These are phyloP conservation scores for Coemansia erecta DNA, from an alignment of 192 early-diverging fungal species.

Conservation along the genomic window DNA sequence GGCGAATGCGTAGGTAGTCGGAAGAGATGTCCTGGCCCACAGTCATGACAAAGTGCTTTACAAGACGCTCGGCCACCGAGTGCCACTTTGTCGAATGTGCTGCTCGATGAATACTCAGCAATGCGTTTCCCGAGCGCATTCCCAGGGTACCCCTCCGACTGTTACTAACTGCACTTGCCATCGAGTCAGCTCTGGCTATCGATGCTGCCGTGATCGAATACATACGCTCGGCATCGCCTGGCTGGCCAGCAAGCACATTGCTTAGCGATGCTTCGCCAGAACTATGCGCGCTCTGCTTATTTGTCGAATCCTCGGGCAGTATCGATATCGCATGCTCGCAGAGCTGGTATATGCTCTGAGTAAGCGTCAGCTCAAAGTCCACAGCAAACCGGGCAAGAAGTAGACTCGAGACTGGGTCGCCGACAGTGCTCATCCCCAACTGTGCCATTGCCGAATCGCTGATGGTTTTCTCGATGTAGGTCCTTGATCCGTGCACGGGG, in stretches of 20 bases:
- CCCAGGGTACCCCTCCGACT: constrained; percentile 10
- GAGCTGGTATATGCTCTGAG: constrained; percentile 52
- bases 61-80: constrained; percentile 31
- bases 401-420: constrained; percentile 44
- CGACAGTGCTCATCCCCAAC: constrained; percentile 24
- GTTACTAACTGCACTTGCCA: constrained; percentile 25
- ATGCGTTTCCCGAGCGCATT: not conserved
- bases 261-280: constrained; percentile 24
- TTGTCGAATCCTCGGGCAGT: constrained; percentile 12
- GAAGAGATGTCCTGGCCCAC: constrained; percentile 45
- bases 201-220: constrained; percentile 29
- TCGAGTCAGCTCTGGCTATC: constrained; percentile 31
- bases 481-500: constrained; percentile 19
- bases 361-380: constrained; percentile 50
- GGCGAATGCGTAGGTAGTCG: constrained; percentile 28
- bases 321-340: constrained; percentile 49
- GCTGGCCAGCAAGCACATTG: constrained; percentile 14
- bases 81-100: constrained; percentile 39
- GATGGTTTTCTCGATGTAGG: constrained; percentile 16
- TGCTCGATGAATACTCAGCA: constrained; percentile 14
- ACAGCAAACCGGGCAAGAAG: constrained; percentile 43
- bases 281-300: not conserved
- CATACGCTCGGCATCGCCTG: not conserved
- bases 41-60: constrained; percentile 47
- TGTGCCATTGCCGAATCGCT: constrained; percentile 24